phyloP scores from a whole-genome alignment of 768 basidiomycete species.

The Suillus subaureus region DNA sequence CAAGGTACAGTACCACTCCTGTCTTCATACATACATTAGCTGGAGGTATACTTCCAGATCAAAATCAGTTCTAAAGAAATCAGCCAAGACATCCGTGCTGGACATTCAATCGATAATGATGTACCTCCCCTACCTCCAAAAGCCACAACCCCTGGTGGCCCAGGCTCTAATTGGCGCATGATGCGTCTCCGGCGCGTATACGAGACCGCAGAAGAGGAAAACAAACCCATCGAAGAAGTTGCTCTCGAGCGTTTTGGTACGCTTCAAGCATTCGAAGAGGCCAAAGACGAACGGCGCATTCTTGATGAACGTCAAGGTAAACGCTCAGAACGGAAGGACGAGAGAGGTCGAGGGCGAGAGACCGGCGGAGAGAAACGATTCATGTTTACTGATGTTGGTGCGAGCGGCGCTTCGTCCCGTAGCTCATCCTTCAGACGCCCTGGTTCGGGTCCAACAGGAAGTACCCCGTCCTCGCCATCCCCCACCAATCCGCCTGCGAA shows the following conservation, averaged over 20 bases:
- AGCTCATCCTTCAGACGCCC: slow-evolving; percentile 89
- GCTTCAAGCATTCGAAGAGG: slow-evolving; percentile 85
- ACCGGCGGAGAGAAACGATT: slow-evolving; percentile 52
- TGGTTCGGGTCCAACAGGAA: slow-evolving; percentile 53
- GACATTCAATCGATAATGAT: slow-evolving; percentile 41
- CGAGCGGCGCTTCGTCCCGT: slow-evolving; percentile 71
- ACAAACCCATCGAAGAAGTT: slow-evolving; percentile 68
- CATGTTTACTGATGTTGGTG: slow-evolving; percentile 68
- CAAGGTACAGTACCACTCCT: slow-evolving; percentile 50
- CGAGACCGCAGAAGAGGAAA: slow-evolving; percentile 89
- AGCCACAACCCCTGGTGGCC: slow-evolving; percentile 75
- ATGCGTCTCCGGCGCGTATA: slow-evolving; percentile 90
- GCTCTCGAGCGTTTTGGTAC: slow-evolving; percentile 89
- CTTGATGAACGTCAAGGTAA: slow-evolving; percentile 80
- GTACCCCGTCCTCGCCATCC: slow-evolving; percentile 60
- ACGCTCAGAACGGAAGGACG: slow-evolving; percentile 40
- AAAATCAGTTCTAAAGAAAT: slow-evolving; percentile 64
- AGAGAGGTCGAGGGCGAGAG: slow-evolving; percentile 38
- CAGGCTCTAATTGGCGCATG: slow-evolving; percentile 98
- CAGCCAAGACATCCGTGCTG: slow-evolving; percentile 57
- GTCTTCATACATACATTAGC: slow-evolving; percentile 11
- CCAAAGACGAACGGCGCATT: slow-evolving; percentile 80
- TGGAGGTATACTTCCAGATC: slow-evolving; percentile 43
- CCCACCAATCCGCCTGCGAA: slow-evolving; percentile 43
- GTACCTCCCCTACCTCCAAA: slow-evolving; percentile 43